A percentile compares a stretch with the other conserved stretches of the same genome.
Evolutionary conservation across 371 early-diverging fungal species (phyloP).

Genomic region (Phascolomyces articulosus): DNA sequence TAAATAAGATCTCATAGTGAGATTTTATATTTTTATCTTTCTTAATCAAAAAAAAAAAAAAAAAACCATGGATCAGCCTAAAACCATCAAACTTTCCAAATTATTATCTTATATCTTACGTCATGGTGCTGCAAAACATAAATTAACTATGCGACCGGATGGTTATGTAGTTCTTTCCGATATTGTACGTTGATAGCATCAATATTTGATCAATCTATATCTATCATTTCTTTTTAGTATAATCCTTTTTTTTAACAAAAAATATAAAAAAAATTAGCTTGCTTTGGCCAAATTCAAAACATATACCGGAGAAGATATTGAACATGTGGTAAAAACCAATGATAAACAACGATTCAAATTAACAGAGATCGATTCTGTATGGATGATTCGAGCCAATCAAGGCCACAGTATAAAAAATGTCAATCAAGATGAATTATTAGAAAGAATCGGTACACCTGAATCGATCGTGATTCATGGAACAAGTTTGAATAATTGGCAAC

Average conservation of each 20-base stretch:
- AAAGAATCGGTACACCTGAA: constrained; percentile 9
- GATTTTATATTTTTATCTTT: too few species aligned
- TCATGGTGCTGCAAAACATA: constrained; percentile 83
- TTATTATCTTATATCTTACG: constrained; percentile 78
- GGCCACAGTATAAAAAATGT: constrained; percentile 74
- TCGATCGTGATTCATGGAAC: constrained; percentile 71
- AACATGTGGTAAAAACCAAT: constrained; percentile 67
- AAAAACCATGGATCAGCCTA: constrained; percentile 7
- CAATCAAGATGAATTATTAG: constrained; percentile 36
- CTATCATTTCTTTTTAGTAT: too few species aligned
- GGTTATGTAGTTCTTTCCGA: constrained; percentile 74
- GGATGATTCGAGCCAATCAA: constrained; percentile 84
- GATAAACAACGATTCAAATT: constrained; percentile 83
- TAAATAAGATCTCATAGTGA: too few species aligned
- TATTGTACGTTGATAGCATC: constrained; percentile 41
- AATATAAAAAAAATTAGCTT: constrained; percentile 44
- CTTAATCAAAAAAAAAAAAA: too few species aligned
- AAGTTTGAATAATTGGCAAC: constrained; percentile 52
- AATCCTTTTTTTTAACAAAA: too few species aligned
- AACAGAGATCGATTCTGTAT: constrained; percentile 33
- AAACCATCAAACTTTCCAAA: constrained; percentile 67
- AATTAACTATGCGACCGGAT: constrained; percentile 69
- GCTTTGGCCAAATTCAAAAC: constrained; percentile 55
- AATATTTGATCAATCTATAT: not conserved
- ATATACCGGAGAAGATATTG: constrained; percentile 56